Evolutionary conservation across 768 basidiomycete species (phyloP), one percentile per base, ranked within the genome.

Genomic region (Clavaria fumosa): DNA sequence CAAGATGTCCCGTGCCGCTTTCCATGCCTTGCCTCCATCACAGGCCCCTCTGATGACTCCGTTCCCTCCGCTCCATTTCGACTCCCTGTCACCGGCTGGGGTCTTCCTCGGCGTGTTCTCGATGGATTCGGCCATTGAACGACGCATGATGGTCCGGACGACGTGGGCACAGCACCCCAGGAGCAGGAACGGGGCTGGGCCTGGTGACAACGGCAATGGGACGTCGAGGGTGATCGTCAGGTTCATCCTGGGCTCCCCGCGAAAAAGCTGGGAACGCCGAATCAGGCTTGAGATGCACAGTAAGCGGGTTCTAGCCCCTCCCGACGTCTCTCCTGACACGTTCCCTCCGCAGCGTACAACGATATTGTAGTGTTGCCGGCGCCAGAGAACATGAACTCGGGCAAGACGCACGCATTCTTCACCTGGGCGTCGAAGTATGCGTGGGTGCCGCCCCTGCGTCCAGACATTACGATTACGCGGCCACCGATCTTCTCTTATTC

Each of bases 371-470:
- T 91, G 34, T 66, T 95, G 31, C 82, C 86, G 19, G 75, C 78
- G 31, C 51, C 70, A 7, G 93, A 97, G 60, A 95, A 96, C 56
- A 96, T 97, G 93, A 96, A 97, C 57, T 62, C 70, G 34, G 93
- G 93, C 40, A 97, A 97, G 58, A 83, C 84, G 4, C 68, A 93
- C 51, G 72, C 79, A 2, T 97, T 78, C 61, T 96, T 90, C 63
- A 72, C 74, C 10, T 97, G 93, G 93, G 86, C 91, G 4, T 72
- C 84, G 24, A 70, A 77, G 50, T 77, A 84, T 47, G 89, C 89
- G 7, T 89, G 84, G 72, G 88, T 96, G 0, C 89, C 89, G 28
- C 78, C 83, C 14, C 63, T 80, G 26, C 78, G 78, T 51, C 54
- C 57, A 46, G 60, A 68, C 45, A n/a, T n/a, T n/a, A 58, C 63